Evolutionary conservation across 345 rosid genomes (phyloP).

Genomic region (Populus nigra): DNA sequence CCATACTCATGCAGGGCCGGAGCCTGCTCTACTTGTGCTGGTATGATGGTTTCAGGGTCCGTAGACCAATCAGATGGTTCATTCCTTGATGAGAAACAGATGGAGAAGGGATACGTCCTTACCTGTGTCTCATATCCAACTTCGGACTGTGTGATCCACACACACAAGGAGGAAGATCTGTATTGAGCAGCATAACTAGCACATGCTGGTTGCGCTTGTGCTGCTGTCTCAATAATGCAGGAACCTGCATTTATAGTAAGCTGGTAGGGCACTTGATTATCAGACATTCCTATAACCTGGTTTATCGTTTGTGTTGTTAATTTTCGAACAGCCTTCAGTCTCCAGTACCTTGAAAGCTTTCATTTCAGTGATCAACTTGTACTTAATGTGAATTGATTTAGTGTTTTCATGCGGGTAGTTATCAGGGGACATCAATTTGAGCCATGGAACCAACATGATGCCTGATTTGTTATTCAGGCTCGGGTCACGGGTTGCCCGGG

Average conservation of each 20-base stretch:
- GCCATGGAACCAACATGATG: background rate
- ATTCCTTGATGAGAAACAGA: conserved; percentile 23
- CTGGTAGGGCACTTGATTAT: background rate
- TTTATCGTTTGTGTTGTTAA: background rate
- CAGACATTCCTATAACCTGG: background rate
- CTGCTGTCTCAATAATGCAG: background rate
- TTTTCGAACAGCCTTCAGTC: background rate
- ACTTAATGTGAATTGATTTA: background rate
- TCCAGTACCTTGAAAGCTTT: background rate
- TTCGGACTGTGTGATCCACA: conserved; percentile 24
- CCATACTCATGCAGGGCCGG: conserved; percentile 34
- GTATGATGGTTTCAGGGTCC: conserved; percentile 14
- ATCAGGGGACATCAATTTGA: background rate
- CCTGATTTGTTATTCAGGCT: background rate
- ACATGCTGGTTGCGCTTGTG: background rate
- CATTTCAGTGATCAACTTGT: background rate
- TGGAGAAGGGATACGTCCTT: conserved; percentile 23
- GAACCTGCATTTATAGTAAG: background rate
- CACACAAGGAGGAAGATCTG: conserved; percentile 34
- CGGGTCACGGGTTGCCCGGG: too few relatives aligned
- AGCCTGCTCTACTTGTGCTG: conserved; percentile 34
- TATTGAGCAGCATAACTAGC: background rate
- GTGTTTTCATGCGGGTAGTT: background rate
- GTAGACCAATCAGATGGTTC: conserved; percentile 29
- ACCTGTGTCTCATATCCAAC: conserved; percentile 25